These are phyloP conservation scores for Conidiobolus incongruus DNA, from an alignment of 371 early-diverging fungal genomes.

Conservation along the genomic window DNA sequence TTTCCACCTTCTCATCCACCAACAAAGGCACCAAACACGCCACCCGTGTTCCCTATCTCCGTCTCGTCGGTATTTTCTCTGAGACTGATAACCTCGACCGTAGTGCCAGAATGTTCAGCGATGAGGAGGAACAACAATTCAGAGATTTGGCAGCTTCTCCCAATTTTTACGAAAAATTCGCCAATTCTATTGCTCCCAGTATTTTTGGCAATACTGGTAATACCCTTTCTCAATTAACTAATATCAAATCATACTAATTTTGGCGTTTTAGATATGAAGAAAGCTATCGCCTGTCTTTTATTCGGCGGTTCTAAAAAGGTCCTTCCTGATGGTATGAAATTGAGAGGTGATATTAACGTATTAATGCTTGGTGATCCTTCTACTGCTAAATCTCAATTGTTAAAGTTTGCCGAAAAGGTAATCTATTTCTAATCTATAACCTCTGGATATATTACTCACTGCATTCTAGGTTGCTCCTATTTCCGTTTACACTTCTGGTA, in stretches of 20 bases:
- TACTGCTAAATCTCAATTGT: constrained; percentile 96
- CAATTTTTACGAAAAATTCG: constrained; percentile 70
- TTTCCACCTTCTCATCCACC: constrained; percentile 47
- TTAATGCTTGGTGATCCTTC: constrained; percentile 99
- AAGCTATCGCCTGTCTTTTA: constrained; percentile 88
- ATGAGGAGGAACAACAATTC: constrained; percentile 81
- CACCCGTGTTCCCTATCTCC: constrained; percentile 79
- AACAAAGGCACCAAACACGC: constrained; percentile 39
- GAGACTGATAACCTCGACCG: constrained; percentile 55
- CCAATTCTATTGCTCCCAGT: constrained; percentile 86
- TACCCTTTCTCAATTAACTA: background rate
- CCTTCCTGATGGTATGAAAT: constrained; percentile 87
- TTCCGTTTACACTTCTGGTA: constrained; percentile 97
- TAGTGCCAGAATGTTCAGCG: constrained; percentile 37
- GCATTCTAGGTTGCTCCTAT: constrained; percentile 63
- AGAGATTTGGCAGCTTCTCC: constrained; percentile 63
- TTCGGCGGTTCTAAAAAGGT: constrained; percentile 95
- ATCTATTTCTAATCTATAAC: background rate
- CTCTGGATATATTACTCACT: background rate
- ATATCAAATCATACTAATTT: background rate
- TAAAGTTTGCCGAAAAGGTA: constrained; percentile 96
- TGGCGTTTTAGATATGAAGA: constrained; percentile 75
- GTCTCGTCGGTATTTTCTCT: constrained; percentile 72
- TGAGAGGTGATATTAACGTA: constrained; percentile 98
- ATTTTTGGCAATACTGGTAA: constrained; percentile 77